Base-by-base conservation (phyloP, 306 rosid species). In the Gillenia trifoliata region DNA sequence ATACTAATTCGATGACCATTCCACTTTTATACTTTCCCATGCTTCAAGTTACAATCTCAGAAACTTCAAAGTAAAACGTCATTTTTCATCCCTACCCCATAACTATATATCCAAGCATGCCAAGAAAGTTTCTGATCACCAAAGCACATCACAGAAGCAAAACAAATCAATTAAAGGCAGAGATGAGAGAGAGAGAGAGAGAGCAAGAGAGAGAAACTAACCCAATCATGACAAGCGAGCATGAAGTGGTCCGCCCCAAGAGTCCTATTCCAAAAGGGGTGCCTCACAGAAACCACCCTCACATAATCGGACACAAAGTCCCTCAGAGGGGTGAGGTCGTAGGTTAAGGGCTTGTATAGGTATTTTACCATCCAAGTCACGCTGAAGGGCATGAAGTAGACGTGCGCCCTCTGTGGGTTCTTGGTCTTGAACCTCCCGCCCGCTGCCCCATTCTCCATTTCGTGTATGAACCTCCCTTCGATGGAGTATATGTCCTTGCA, bases 211-310 rank as follows among this genome's bases (percentile, higher is more conserved):
- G 75, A 49, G 15, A 77, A 78, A 72, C 85, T 77, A 66, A 93
- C 98, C 93, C 97, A 93, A 86, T 93, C 98, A 84, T 91, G 98
- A 65, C 97, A 91, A 40, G 92, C 83, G 65, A 93, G 83, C 91
- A 93, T 88, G 93, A 93, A 91, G 83, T 91, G 97, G 85, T 93
- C 93, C 15, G 98, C 96, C 72, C 97, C 97, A 64, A n/a, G 80
- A 77, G 97, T 83, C 77, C 77, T 83, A 66, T 91, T 91, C 98
- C 98, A 93, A 74, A 85, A 91, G 29, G 98, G 92, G 78, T 93
- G 67, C 70, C 63, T 88, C 40, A 38, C n/a, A 0, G 97, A 89
- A 12, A 93, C 77, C 13, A 85, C 68, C 47, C 77, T 78, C 69
- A 89, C 93, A 52, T 91, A 93, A 80, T 93, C 96, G 28, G 91